Evolutionary conservation across 169 alveolate species (phyloP).

Genomic region (Plasmodium sp.): DNA sequence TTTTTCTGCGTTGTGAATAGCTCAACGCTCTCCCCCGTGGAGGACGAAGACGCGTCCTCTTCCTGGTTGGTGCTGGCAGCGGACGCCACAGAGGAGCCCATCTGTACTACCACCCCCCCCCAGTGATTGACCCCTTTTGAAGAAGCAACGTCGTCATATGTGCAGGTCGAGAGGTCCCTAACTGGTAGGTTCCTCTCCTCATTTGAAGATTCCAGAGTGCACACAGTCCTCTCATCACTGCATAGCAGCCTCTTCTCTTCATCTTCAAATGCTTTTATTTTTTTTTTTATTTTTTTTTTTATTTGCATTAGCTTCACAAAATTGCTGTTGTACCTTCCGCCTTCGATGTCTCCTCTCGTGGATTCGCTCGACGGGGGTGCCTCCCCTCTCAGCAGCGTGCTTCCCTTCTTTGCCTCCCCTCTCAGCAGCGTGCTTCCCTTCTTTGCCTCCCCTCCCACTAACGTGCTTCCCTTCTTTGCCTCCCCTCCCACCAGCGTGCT

Average conservation of each 20-base stretch:
- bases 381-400: neutral
- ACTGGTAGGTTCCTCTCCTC: neutral
- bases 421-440: neutral
- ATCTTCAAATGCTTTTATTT: slow-evolving; percentile 12
- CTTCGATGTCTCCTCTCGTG: neutral
- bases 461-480: neutral
- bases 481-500: neutral
- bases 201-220: neutral
- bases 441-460: neutral
- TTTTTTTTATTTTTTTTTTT: slow-evolving; percentile 46
- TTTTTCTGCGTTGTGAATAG: slow-evolving; percentile 45
- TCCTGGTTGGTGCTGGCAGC: neutral
- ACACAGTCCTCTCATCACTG: neutral
- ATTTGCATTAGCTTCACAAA: slow-evolving; percentile 40
- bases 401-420: neutral
- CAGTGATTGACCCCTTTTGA: neutral
- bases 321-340: slow-evolving; percentile 14
- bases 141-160: neutral
- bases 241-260: neutral
- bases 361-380: neutral
- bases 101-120: neutral
- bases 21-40: slow-evolving; percentile 21
- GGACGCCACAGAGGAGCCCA: neutral
- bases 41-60: neutral
- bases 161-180: neutral